These are phyloP conservation scores for Curvularia hawaiiensis DNA, from an alignment of 2,329 filamentous ascomycete species.

Conservation along the genomic window DNA sequence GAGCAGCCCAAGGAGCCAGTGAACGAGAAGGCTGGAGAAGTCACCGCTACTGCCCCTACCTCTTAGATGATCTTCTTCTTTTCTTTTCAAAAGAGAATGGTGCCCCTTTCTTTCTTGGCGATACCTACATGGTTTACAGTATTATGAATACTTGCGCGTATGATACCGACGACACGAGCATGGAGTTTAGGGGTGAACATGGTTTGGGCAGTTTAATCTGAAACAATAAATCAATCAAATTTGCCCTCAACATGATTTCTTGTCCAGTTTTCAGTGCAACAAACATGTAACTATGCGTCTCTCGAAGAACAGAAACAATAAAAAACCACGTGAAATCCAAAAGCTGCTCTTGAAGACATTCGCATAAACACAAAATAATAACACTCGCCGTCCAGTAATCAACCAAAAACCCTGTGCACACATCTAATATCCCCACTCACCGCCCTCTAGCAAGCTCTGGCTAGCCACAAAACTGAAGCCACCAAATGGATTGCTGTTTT, in stretches of 20 bases:
- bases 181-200: slow-evolving; percentile 12
- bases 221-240: slow-evolving; percentile 4
- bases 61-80: slow-evolving; percentile 6
- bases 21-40: slow-evolving; percentile 21
- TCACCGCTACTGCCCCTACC: slow-evolving; percentile 18
- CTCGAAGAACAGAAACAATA: neutral
- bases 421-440: slow-evolving; percentile 39
- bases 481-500: slow-evolving; percentile 57
- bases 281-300: neutral
- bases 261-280: neutral
- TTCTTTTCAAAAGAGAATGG: neutral
- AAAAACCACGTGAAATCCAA: neutral
- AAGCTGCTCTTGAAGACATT: too few species aligned
- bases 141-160: slow-evolving; percentile 15
- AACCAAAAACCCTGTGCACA: neutral
- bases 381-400: neutral
- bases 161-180: slow-evolving; percentile 12
- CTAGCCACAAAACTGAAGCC: slow-evolving; percentile 61
- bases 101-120: slow-evolving; percentile 13
- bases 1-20: slow-evolving; percentile 43
- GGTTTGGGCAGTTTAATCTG: neutral
- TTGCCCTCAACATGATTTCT: neutral
- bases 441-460: slow-evolving; percentile 54
- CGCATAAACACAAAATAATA: too few species aligned
- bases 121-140: slow-evolving; percentile 21